A percentile compares a stretch with the other conserved stretches of the same genome.
Evolutionary conservation across 164 flowering plant genomes (phyloP).

Genomic region (Tinospora cordifolia): DNA sequence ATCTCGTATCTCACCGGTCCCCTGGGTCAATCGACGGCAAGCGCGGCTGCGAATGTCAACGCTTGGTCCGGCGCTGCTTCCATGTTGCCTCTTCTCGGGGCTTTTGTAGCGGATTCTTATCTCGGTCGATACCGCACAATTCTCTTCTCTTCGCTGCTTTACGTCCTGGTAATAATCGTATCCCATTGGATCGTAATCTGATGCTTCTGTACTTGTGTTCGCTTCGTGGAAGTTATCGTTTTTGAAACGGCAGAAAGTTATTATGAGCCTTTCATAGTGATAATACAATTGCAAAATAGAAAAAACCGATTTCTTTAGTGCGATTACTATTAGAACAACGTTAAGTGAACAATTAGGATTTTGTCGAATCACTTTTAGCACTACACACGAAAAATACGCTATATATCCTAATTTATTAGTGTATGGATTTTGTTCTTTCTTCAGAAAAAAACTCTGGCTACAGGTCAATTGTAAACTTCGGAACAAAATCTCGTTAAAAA

Average conservation of each 20-base stretch:
- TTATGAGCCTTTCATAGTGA: background rate
- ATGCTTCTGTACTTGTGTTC: background rate
- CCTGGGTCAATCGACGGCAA: slow-evolving; percentile 25
- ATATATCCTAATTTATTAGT: too few species aligned
- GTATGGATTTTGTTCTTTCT: too few species aligned
- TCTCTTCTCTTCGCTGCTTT: slow-evolving; percentile 24
- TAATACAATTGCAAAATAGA: background rate
- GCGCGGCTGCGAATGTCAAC: slow-evolving; percentile 25
- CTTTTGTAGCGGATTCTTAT: slow-evolving; percentile 26
- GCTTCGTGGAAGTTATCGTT: background rate
- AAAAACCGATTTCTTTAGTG: too few species aligned
- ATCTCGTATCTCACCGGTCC: slow-evolving; percentile 36
- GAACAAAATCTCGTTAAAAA: too few species aligned
- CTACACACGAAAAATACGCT: too few species aligned
- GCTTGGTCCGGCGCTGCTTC: slow-evolving; percentile 21
- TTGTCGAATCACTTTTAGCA: too few species aligned
- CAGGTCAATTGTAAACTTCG: too few species aligned
- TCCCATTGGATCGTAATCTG: background rate
- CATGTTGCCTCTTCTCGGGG: slow-evolving; percentile 26
- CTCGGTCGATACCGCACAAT: slow-evolving; percentile 29
- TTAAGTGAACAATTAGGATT: too few species aligned
- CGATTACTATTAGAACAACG: too few species aligned
- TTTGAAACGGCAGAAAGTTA: background rate
- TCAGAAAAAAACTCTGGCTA: too few species aligned
- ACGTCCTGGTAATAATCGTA: slow-evolving; percentile 21